Evolutionary conservation across 2,329 filamentous ascomycete species (phyloP), one percentile per base, ranked within the genome.

Genomic region (Zymoseptoria crescenta): DNA sequence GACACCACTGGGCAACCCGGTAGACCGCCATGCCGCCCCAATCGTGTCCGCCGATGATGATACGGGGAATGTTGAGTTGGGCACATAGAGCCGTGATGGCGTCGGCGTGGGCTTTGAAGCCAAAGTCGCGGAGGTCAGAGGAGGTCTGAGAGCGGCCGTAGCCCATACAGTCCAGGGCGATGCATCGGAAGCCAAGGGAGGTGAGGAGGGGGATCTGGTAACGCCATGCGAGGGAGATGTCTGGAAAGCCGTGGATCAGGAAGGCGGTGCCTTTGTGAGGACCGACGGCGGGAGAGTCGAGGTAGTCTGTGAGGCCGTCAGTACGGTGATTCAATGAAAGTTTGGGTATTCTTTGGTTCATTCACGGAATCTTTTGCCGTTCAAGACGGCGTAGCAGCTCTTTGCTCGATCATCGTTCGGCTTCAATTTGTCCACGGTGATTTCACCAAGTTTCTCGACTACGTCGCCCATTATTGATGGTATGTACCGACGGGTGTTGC

Each of bases 41-140:
- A 75, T 97, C 93, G 76, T 96, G 93, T 7, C 91, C 93, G 54
- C 91, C 91, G 13, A 96, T 81, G 58, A 96, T 86, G 69, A 96
- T 87, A 53, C 73, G 77, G 50, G 71, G 77, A 56, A 78, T 76
- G 3, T 77, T 76, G 4, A 86, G 73, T 45, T 86, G 80, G 60
- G 76, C 77, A 6, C 87, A 84, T 24, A 97, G 80, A 62, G 84
- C 85, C 21, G 84, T 86, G 65, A 97, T 81, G 69, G 96, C 91
- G 57, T 86, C 83, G 19, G 87, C 81, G 60, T 88, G 83, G 63
- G 81, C 83, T 77, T 91, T 94, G 71, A 85, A 78, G 24, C 83
- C 83, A 75, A 93, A 96, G 57, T 83, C 77, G 54, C 75, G 74
- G 2, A 85, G 73, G 0, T 65, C 53, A 8, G 58, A 10, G 20